Percentiles rank a stretch among this genome's conserved stretches.
Conservation (phyloP, 2,329 filamentous ascomycete genomes). For the Teratosphaeria gauchensis region DNA sequence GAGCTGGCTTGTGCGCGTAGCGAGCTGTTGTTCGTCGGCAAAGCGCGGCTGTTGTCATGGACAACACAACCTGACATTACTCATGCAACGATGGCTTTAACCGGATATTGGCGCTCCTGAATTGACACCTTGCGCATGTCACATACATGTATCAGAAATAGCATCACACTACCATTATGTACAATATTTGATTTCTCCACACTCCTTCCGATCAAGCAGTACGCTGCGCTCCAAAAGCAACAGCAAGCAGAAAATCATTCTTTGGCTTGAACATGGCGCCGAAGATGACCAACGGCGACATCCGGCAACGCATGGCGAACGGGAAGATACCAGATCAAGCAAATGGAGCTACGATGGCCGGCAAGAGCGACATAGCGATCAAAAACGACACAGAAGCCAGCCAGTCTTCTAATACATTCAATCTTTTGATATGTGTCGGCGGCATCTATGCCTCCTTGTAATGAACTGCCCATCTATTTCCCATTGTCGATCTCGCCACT, state of each 20-base stretch:
- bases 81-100: not conserved
- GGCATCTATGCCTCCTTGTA: conserved; percentile 98
- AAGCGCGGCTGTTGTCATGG: not conserved
- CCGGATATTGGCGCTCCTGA: not conserved
- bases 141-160: not conserved
- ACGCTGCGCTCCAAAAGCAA: not conserved
- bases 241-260: not conserved
- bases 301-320: conserved; percentile 18
- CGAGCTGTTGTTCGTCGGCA: not conserved
- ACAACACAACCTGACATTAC: not conserved
- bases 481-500: not conserved
- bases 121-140: not conserved
- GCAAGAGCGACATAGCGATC: conserved; percentile 18
- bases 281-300: conserved; percentile 12
- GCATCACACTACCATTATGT: not conserved
- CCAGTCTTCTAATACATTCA: conserved; percentile 33
- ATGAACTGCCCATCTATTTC: conserved; percentile 9
- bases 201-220: not conserved
- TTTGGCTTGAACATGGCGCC: not conserved
- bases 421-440: conserved; percentile 77
- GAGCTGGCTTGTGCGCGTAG: not conserved
- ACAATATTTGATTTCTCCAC: not conserved
- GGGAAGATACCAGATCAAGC: conserved; percentile 11
- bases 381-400: conserved; percentile 9
- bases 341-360: conserved; percentile 12